Evolutionary conservation across 805 yeast species (phyloP).

Genomic region (Lipomyces spencermartinsiae): DNA sequence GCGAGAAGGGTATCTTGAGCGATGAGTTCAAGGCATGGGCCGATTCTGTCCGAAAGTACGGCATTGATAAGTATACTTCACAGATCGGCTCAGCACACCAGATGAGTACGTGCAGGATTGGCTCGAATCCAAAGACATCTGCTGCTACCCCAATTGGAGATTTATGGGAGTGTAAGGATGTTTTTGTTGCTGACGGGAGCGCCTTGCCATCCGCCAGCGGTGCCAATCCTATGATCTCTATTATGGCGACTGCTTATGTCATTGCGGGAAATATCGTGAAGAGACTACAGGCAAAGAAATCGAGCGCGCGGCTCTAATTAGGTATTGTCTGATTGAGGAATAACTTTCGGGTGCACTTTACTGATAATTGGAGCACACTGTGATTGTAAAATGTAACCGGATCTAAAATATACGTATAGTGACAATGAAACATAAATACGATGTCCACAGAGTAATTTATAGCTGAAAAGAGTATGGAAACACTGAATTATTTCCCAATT

Average conservation of each 20-base stretch:
- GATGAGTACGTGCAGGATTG: slow-evolving; percentile 60
- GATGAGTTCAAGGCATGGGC: slow-evolving; percentile 50
- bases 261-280: slow-evolving; percentile 51
- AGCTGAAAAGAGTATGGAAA: not conserved
- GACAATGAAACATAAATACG: not conserved
- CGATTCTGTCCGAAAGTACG: slow-evolving; percentile 36
- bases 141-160: slow-evolving; percentile 55
- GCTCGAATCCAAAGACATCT: slow-evolving; percentile 53
- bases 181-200: slow-evolving; percentile 58
- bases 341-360: not conserved
- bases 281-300: slow-evolving; percentile 28
- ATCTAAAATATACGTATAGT: not conserved
- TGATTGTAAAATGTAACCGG: not conserved
- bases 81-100: slow-evolving; percentile 59
- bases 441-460: not conserved
- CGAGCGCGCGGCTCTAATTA: not conserved
- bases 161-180: slow-evolving; percentile 56
- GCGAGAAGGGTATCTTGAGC: slow-evolving; percentile 52
- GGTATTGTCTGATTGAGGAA: not conserved
- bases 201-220: slow-evolving; percentile 61
- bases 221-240: slow-evolving; percentile 59
- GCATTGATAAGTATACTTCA: slow-evolving; percentile 44
- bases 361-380: not conserved
- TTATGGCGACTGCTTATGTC: slow-evolving; percentile 56
- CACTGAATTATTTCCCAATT: not conserved